A percentile compares a stretch with the other conserved stretches of the same genome.
phyloP scores from a whole-genome alignment of 306 rosid genomes.

The Begonia peltatifolia region DNA sequence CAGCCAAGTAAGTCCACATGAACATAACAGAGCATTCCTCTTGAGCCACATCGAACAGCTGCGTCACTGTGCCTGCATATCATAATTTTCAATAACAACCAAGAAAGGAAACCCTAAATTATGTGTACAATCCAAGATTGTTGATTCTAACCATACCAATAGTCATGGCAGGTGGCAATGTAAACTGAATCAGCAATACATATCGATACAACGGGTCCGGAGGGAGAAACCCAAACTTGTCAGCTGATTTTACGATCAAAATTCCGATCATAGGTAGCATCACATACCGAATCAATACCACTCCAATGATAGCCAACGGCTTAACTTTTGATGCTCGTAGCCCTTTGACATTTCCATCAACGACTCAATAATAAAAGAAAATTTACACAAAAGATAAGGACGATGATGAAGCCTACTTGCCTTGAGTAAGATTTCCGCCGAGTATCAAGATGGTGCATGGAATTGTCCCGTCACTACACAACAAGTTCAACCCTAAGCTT shows the following conservation, averaged over 20 bases:
- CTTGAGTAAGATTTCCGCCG: conserved; percentile 83
- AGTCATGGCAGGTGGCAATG: conserved; percentile 90
- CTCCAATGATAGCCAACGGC: conserved; percentile 20
- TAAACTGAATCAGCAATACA: conserved; percentile 59
- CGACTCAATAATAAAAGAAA: not conserved
- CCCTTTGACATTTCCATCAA: conserved; percentile 16
- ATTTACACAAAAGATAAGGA: not conserved
- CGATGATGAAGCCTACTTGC: conserved; percentile 9
- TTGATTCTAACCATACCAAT: conserved; percentile 31
- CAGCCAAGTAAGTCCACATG: conserved; percentile 64
- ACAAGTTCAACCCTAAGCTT: not conserved
- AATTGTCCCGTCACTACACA: conserved; percentile 58
- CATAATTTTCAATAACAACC: too few species aligned
- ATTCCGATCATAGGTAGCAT: conserved; percentile 55
- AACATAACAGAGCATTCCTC: conserved; percentile 83
- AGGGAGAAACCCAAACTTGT: conserved; percentile 38
- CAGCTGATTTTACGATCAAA: conserved; percentile 40
- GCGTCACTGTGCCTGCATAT: conserved; percentile 64
- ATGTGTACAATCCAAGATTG: too few species aligned
- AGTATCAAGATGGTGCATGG: conserved; percentile 80
- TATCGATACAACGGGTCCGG: conserved; percentile 58
- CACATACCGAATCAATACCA: conserved; percentile 24
- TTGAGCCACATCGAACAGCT: conserved; percentile 66
- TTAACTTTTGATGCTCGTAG: conserved; percentile 41
- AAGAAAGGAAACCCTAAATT: too few species aligned